Percentiles rank a stretch among this genome's conserved stretches.
Evolutionary conservation across 495 filamentous ascomycete genomes (phyloP).

Genomic region (Rostrohypoxylon terebratum): DNA sequence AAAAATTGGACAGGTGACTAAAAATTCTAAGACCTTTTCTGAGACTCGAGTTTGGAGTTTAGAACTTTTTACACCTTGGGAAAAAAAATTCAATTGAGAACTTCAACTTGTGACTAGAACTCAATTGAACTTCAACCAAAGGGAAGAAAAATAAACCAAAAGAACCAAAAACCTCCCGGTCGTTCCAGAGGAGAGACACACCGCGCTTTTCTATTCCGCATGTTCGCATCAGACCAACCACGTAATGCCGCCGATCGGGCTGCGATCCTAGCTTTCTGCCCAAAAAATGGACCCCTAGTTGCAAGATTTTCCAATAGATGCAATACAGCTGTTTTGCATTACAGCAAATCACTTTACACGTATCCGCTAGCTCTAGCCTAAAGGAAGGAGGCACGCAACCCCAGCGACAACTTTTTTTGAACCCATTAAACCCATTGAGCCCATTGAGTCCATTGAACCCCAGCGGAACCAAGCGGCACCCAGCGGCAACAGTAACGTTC

Average conservation of each 20-base stretch:
- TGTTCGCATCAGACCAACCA: constrained; percentile 8
- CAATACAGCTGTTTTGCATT: constrained; percentile 26
- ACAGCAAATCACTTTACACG: constrained; percentile 32
- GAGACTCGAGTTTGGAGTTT: neutral
- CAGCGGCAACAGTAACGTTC: neutral
- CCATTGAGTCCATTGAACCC: too few species aligned
- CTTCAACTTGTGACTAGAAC: neutral
- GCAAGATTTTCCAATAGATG: constrained; percentile 30
- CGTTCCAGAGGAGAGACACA: constrained; percentile 5
- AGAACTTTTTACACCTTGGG: neutral
- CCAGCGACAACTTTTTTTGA: neutral
- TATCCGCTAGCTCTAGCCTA: constrained; percentile 28
- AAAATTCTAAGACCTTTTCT: neutral
- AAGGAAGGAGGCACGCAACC: constrained; percentile 17
- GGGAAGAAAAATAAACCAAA: neutral
- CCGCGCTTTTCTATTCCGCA: constrained; percentile 8
- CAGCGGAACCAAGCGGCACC: too few species aligned
- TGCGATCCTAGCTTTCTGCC: constrained; percentile 20
- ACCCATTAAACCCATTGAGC: too few species aligned
- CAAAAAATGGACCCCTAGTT: constrained; percentile 12
- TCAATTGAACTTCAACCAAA: neutral
- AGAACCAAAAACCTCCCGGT: neutral
- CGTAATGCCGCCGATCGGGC: constrained; percentile 33
- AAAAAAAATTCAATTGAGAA: neutral
- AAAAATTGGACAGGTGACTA: neutral